Base-by-base conservation (phyloP, 192 early-diverging fungal species). In the Umbelopsis isabellina region DNA sequence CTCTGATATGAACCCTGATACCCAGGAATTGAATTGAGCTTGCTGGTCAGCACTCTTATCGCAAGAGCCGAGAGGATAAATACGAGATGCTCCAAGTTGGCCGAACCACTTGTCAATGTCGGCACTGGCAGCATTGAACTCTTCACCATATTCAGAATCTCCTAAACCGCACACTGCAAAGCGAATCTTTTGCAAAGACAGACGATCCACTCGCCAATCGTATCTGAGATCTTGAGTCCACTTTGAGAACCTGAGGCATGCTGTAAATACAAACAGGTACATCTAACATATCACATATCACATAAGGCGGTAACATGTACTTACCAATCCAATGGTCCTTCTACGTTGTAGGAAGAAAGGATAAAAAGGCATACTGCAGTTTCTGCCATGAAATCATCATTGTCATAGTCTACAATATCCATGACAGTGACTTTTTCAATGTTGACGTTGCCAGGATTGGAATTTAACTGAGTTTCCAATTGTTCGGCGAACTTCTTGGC, bases 91-190 rank as follows among this genome's bases (percentile, higher is more conserved):
- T 8, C 85, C 89, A 74, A 92, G 75, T 30, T 85, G 85, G 18
- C 78, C 75, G 35, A 92, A 52, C 80, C 83, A 89, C 55, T 84
- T 82, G 70, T 90, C 88, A 4, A 89, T 84, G 2, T 79, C 69
- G 74, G 79, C 72, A 12, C 88, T 80, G 67, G 82, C 85, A 8
- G 77, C 77, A 35, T 85, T 86, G 65, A 83, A 89, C 46, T 88
- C 78, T 4, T 88, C 87, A 13, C 79, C 81, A 71, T 91, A 92
- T 13, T 82, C 89, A 7, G 88, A 89, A 69, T 90, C 87, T 16
- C 91, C 91, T 44, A 92, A 73, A 44, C 91, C 91, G 80, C 87
- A 92, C 21, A 92, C 86, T 0, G 89, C 84, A 80, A 82, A 91
- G 5, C 84, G 78, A 12, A 91, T 68, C 41, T 83, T 82, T 37